A percentile compares a stretch with the other conserved stretches of the same genome.
Evolutionary conservation across 345 rosid genomes (phyloP).

Genomic region (Euclidium syriacum): DNA sequence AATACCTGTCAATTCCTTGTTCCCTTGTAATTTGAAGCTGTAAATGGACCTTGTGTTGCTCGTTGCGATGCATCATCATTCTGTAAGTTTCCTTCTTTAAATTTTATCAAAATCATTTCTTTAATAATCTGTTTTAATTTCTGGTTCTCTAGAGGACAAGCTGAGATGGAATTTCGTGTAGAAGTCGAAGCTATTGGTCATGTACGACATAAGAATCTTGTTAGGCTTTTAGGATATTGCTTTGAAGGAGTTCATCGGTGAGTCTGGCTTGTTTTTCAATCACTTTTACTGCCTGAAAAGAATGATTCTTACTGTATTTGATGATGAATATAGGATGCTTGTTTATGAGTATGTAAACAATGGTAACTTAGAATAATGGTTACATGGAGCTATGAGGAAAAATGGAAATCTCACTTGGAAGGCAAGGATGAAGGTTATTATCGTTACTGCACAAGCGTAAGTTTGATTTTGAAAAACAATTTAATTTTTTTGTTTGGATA

Average conservation of each 20-base stretch:
- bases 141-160: slow-evolving; percentile 61
- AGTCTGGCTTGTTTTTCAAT: neutral
- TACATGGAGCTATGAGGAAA: slow-evolving; percentile 50
- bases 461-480: slow-evolving; percentile 23
- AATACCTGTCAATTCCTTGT: neutral
- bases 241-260: slow-evolving; percentile 79
- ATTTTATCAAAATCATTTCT: no score
- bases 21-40: slow-evolving; percentile 1
- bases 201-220: no score
- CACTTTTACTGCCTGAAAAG: neutral
- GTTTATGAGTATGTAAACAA: no score
- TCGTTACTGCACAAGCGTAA: slow-evolving; percentile 73
- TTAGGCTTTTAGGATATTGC: slow-evolving; percentile 69
- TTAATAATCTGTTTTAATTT: neutral
- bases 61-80: neutral
- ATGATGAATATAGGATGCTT: neutral
- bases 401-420: slow-evolving; percentile 57
- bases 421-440: slow-evolving; percentile 60
- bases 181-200: slow-evolving; percentile 92
- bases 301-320: neutral
- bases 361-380: slow-evolving; percentile 69
- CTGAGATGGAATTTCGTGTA: slow-evolving; percentile 75
- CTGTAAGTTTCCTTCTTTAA: no score
- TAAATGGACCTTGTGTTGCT: neutral
- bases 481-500: neutral